Evolutionary conservation across 257 asterid species (phyloP).

Genomic region (Solanum ahanhuiri): DNA sequence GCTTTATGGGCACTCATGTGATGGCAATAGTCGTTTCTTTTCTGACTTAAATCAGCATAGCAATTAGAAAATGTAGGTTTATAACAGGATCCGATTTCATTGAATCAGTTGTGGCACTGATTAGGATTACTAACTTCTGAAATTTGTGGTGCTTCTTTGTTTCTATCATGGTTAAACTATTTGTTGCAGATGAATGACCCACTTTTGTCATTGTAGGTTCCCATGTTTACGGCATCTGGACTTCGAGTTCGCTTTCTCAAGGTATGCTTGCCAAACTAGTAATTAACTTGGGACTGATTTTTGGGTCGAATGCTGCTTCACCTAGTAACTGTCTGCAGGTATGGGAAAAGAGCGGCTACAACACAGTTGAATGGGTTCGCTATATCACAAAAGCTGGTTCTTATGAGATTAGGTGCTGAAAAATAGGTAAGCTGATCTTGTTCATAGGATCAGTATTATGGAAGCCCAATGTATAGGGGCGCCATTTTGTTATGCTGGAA

Average conservation of each 20-base stretch:
- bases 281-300: not conserved
- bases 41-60: not conserved
- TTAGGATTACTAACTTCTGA: not conserved
- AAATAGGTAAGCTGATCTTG: not conserved
- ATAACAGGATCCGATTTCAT: not conserved
- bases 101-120: not conserved
- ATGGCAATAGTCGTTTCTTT: not conserved
- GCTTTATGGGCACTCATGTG: not conserved
- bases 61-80: not conserved
- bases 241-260: conserved; percentile 94
- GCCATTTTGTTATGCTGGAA: not conserved
- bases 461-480: not conserved
- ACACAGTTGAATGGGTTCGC: conserved; percentile 99
- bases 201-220: conserved; percentile 52
- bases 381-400: conserved; percentile 98
- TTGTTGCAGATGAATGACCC: not conserved
- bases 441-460: not conserved
- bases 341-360: conserved; percentile 99
- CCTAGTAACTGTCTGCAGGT: conserved; percentile 41
- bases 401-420: conserved; percentile 86
- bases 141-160: not conserved
- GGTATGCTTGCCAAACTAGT: conserved; percentile 28
- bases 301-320: conserved; percentile 1
- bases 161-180: not conserved
- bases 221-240: conserved; percentile 98